phyloP scores from a whole-genome alignment of 352 stramenopile genomes.

The Globisporangium spiculum region DNA sequence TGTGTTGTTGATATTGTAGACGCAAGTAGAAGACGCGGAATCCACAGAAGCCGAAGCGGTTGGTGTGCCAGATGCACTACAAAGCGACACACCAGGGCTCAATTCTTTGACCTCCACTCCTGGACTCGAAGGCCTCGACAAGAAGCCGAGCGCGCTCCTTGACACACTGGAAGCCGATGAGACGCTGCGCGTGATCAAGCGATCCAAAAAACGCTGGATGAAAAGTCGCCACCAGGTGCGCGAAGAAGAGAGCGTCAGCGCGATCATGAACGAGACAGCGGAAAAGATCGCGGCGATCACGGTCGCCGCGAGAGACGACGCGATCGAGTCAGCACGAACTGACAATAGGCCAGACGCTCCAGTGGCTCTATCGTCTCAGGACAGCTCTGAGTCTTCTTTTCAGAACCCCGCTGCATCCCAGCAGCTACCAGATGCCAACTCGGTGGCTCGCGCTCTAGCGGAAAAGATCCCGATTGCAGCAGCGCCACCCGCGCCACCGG shows the following conservation, averaged over 20 bases:
- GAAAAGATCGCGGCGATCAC: conserved; percentile 39
- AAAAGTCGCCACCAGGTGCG: conserved; percentile 55
- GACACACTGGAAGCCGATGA: conserved; percentile 55
- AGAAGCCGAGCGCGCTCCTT: conserved; percentile 34
- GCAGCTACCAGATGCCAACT: background rate
- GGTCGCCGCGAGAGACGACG: conserved; percentile 8
- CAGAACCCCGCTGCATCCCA: background rate
- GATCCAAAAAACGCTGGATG: conserved; percentile 60
- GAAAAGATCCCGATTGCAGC: conserved; percentile 11
- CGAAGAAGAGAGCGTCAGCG: conserved; percentile 57
- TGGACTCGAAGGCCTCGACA: background rate
- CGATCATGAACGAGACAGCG: conserved; percentile 36
- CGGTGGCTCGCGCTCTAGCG: background rate
- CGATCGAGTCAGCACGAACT: background rate
- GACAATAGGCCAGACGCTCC: background rate
- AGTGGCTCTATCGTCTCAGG: background rate
- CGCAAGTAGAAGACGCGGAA: background rate
- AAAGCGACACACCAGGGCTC: background rate
- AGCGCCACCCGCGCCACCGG: conserved; percentile 2
- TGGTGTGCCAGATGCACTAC: background rate
- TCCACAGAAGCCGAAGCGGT: background rate
- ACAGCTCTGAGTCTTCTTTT: background rate
- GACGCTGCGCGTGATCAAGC: conserved; percentile 44
- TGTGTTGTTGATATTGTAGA: no score
- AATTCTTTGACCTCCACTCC: background rate